Conservation (phyloP, 1,284 basidiomycete genomes). For the Termitomyces sp. region DNA sequence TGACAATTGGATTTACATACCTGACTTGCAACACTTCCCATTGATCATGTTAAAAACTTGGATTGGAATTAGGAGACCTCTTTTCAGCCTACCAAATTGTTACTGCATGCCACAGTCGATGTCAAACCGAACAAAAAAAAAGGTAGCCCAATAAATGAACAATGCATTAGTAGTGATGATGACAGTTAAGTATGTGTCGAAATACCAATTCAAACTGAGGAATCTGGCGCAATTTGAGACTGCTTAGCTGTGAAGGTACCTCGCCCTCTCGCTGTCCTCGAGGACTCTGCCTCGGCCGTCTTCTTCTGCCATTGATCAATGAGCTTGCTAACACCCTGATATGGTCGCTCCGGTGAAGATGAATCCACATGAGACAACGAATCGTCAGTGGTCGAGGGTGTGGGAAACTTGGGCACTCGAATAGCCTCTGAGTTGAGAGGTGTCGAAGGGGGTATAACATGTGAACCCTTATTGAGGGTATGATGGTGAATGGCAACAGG, state of each 20-base stretch:
- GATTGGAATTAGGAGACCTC: too few relatives aligned
- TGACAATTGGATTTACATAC: too few relatives aligned
- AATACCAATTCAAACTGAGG: slow-evolving; percentile 1
- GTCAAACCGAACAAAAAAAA: background rate
- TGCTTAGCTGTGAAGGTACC: slow-evolving; percentile 36
- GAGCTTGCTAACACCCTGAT: slow-evolving; percentile 73
- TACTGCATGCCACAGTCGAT: background rate
- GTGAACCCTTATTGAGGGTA: slow-evolving; percentile 8
- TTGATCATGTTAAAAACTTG: too few relatives aligned
- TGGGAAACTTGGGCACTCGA: slow-evolving; percentile 16
- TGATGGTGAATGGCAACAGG: slow-evolving; percentile 14
- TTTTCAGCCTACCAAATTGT: too few relatives aligned
- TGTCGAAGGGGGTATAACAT: slow-evolving; percentile 10
- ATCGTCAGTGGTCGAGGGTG: slow-evolving; percentile 28
- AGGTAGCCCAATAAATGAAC: background rate
- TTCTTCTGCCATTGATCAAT: slow-evolving; percentile 83
- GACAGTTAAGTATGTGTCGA: background rate
- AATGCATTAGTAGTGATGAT: background rate
- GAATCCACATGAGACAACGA: slow-evolving; percentile 27
- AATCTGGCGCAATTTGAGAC: slow-evolving; percentile 26
- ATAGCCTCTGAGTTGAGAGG: slow-evolving; percentile 12
- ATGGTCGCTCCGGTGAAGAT: slow-evolving; percentile 69
- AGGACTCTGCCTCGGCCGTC: slow-evolving; percentile 51
- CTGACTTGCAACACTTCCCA: too few relatives aligned
- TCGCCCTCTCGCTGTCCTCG: slow-evolving; percentile 29